Evolutionary conservation across 371 early-diverging fungal species (phyloP), one percentile per base, ranked within the genome.

Genomic region (Synchytrium microbalum): DNA sequence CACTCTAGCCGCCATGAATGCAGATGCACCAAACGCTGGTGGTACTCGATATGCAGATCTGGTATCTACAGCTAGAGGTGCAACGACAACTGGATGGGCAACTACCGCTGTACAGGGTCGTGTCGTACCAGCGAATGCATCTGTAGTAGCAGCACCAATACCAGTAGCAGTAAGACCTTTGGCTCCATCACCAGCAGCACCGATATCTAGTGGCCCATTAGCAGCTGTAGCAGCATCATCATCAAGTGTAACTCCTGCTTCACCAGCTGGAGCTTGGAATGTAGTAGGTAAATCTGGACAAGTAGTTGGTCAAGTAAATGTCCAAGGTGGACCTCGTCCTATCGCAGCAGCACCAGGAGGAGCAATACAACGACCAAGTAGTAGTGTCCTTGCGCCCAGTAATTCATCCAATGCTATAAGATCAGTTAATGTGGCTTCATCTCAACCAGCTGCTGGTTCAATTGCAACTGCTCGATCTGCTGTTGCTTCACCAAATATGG

Each of bases 251-350:
- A 19, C 19, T 38, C 46, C 46, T 10, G 19, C 19, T 10, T 10
- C 46, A 10, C 10, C 46, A 38, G 46, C 46, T 10, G 32, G 31
- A n/a, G 64, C 67, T 14, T 75, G 76, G 73, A 73, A 67, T 60
- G 67, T 67, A 57, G 76, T 72, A 29, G 73, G 76, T 2, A 69
- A 67, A 51, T 57, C 58, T 54, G 72, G 68, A 2, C 66, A 70
- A 10, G 66, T 62, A 57, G 67, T 67, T 2, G 3, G 60, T 38
- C 46, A 38, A 19, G 46, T 38, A 10, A 38, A 38, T 38, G 46
- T 38, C 5, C 46, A 38, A 19, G 46, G 46, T 38, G 19, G 46
- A 10, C 46, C 19, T 38, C 46, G 46, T n/a, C n/a, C n/a, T n/a
- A n/a, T n/a, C n/a, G n/a, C n/a, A n/a, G n/a, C n/a, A n/a, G n/a